Conservation (phyloP, 1,139 yeast genomes). For the Lizanozyma gosingica region DNA sequence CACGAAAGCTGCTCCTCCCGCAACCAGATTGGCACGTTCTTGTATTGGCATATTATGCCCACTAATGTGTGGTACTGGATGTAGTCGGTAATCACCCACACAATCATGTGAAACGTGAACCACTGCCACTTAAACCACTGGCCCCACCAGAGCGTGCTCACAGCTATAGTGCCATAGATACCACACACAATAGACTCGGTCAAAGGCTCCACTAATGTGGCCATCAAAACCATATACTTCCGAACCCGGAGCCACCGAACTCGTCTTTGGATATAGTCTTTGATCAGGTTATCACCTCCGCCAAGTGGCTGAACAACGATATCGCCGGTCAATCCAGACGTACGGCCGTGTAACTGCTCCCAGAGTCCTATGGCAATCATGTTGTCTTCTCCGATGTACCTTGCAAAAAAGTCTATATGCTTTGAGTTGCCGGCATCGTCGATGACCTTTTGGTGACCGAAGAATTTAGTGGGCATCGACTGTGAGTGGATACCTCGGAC, state of each 20-base stretch:
- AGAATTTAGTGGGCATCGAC: not conserved
- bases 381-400: conserved; percentile 86
- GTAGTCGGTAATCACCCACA: conserved; percentile 63
- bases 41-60: conserved; percentile 11
- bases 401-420: conserved; percentile 54
- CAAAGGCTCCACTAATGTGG: conserved; percentile 80
- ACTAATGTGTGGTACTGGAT: conserved; percentile 45
- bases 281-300: conserved; percentile 33
- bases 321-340: conserved; percentile 65
- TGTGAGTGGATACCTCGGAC: conserved; percentile 18
- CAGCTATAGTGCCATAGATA: conserved; percentile 52
- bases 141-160: conserved; percentile 37
- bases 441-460: conserved; percentile 4
- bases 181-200: conserved; percentile 74
- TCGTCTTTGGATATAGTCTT: conserved; percentile 58
- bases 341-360: conserved; percentile 60
- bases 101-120: conserved; percentile 43
- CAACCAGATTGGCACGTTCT: not conserved
- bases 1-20: not conserved
- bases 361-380: conserved; percentile 86
- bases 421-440: conserved; percentile 10
- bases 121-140: conserved; percentile 24
- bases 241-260: conserved; percentile 87
- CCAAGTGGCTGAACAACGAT: conserved; percentile 71
- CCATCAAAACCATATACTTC: conserved; percentile 78